Percentiles rank a stretch among this genome's conserved stretches.
phyloP scores from a whole-genome alignment of 2,329 filamentous ascomycete genomes.

The Phaeomoniella chlamydospora region DNA sequence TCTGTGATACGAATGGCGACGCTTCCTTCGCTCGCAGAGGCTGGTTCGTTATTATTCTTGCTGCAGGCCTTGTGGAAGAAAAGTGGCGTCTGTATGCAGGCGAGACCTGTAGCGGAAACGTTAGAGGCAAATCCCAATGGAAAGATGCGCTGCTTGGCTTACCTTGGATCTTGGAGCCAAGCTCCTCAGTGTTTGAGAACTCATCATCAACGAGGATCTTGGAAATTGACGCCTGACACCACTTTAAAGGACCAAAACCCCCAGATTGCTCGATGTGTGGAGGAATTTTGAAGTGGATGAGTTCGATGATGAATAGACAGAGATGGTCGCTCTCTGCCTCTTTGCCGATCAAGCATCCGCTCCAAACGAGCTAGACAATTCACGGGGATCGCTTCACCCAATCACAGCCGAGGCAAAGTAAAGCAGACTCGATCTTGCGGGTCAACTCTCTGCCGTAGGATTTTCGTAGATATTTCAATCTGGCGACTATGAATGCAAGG shows the following conservation, averaged over 20 bases:
- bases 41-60: conserved; percentile 71
- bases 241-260: neutral
- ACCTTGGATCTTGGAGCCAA: conserved; percentile 1
- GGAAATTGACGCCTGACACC: neutral
- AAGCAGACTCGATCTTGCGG: no score
- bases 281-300: neutral
- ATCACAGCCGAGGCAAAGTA: neutral
- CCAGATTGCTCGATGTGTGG: neutral
- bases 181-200: conserved; percentile 1
- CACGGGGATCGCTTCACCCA: neutral
- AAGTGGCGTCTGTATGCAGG: conserved; percentile 47
- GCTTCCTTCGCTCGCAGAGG: conserved; percentile 89
- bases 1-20: conserved; percentile 68
- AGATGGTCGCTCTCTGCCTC: no score
- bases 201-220: neutral
- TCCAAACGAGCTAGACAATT: neutral
- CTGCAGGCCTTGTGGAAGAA: conserved; percentile 69
- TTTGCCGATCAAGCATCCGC: no score
- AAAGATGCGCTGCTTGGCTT: neutral
- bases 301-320: neutral
- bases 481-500: no score
- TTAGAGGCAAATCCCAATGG: neutral
- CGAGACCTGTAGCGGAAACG: neutral
- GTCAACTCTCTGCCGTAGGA: no score
- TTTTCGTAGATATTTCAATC: no score